Evolutionary conservation across 1,284 basidiomycete genomes (phyloP).

Genomic region (Phlebopus sp.): DNA sequence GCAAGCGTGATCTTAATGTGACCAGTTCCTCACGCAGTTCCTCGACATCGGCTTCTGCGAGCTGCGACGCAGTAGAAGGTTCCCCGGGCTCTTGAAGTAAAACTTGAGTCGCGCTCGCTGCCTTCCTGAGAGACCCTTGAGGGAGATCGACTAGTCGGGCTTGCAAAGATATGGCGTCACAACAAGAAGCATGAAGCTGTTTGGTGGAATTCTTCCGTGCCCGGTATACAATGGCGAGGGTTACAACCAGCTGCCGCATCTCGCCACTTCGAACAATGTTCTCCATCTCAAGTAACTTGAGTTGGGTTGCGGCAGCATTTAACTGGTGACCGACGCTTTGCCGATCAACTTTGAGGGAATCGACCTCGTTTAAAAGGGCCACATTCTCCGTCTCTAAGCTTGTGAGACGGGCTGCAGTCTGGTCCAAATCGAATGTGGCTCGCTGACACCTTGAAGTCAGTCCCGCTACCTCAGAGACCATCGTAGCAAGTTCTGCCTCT

Average conservation of each 20-base stretch:
- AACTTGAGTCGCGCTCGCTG: slow-evolving; percentile 11
- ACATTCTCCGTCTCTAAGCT: slow-evolving; percentile 18
- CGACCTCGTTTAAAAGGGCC: slow-evolving; percentile 15
- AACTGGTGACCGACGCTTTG: slow-evolving; percentile 14
- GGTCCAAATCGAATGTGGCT: not conserved
- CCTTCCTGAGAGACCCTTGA: slow-evolving; percentile 10
- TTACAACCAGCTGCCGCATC: slow-evolving; percentile 27
- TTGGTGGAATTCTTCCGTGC: slow-evolving; percentile 15
- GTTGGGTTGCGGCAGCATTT: slow-evolving; percentile 4
- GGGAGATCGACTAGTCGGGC: slow-evolving; percentile 13
- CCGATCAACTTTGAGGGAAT: slow-evolving; percentile 10
- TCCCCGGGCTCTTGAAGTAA: slow-evolving; percentile 11
- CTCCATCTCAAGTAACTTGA: slow-evolving; percentile 11
- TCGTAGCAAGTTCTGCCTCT: slow-evolving; percentile 20
- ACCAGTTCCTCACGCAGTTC: slow-evolving; percentile 28
- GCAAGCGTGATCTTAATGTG: slow-evolving; percentile 16
- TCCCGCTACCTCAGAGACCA: slow-evolving; percentile 13
- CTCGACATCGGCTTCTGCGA: slow-evolving; percentile 1
- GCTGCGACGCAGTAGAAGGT: not conserved
- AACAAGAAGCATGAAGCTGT: slow-evolving; percentile 12
- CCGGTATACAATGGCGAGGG: slow-evolving; percentile 32
- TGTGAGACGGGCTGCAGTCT: slow-evolving; percentile 8
- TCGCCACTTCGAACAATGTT: slow-evolving; percentile 14
- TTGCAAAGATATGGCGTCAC: slow-evolving; percentile 14
- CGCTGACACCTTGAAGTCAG: slow-evolving; percentile 17